Evolutionary conservation across 2,329 filamentous ascomycete species (phyloP), one percentile per base, ranked within the genome.

Genomic region (Cercospora sp.): DNA sequence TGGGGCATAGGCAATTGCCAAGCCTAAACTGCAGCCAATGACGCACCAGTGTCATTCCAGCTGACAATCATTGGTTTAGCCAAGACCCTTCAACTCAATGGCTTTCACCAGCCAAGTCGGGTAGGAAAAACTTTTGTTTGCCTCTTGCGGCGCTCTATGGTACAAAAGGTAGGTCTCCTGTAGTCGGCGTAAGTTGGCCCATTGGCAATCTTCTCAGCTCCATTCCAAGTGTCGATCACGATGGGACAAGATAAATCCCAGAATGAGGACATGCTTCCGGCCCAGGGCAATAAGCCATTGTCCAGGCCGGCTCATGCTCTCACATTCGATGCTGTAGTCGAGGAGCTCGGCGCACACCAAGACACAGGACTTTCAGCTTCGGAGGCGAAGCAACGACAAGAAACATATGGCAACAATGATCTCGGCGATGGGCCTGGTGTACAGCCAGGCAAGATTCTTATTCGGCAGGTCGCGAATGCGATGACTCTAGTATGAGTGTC

Each of bases 381-480:
- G 7, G 86, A 90, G 75, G 89, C 91, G n/a, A 78, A 83, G 62
- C 79, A 87, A 65, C 82, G 90, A 26, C 84, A 88, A 66, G 78
- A 84, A 20, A 82, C 85, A 66, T 88, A 89, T 75, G 89, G 89
- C 60, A 82, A 79, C 20, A 93, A 93, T 80, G 89, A 92, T 75
- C 83, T 93, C 26, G 87, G 92, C 57, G 87, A 91, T 23, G 89
- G 85, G n/a, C 88, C 86, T 28, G 87, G 87, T 28, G 88, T 93
- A 51, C 86, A 75, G 85, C 88, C 90, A 83, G 88, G 84, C 74
- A 93, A 89, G 73, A 91, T 93, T 45, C 81, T 93, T 57, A 81
- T 90, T 66, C 89, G 89, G 73, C 90, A 93, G 77, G 79, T 92
- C 20, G 86, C 88, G 77, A 93, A 93, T 82, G 90, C 90, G 67